Evolutionary conservation across 2,329 filamentous ascomycete species (phyloP).

Genomic region (Dactylellina cionopaga): DNA sequence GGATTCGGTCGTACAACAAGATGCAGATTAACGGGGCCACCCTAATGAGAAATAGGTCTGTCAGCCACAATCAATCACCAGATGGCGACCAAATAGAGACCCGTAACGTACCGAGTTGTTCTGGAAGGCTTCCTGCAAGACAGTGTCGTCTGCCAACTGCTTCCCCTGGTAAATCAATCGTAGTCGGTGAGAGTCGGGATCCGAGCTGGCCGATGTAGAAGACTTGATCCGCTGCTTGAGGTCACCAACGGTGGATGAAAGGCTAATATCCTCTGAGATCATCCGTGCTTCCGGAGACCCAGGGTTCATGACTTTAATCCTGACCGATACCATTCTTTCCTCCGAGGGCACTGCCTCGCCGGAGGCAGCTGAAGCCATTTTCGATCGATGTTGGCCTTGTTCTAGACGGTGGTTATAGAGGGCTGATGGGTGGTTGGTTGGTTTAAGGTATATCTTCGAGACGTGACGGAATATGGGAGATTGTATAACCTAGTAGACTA

Average conservation of each 20-base stretch:
- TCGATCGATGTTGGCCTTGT: no score
- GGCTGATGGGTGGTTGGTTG: no score
- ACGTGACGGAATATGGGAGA: not conserved
- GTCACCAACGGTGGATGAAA: constrained; percentile 30
- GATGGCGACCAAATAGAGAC: no score
- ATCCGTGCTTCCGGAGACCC: constrained; percentile 4
- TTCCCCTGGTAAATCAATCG: constrained; percentile 32
- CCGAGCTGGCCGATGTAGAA: not conserved
- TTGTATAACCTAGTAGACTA: no score
- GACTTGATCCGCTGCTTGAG: constrained; percentile 20
- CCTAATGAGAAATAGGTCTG: not conserved
- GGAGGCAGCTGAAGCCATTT: constrained; percentile 25
- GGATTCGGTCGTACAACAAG: constrained; percentile 28
- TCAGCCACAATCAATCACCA: no score
- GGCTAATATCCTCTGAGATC: not conserved
- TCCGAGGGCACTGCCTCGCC: not conserved
- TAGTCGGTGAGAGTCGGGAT: not conserved
- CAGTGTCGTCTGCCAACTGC: constrained; percentile 26
- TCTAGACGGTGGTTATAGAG: no score
- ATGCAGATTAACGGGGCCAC: constrained; percentile 24
- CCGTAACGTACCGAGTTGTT: constrained; percentile 5
- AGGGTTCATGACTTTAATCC: constrained; percentile 29
- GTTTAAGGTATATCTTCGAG: no score
- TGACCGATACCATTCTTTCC: not conserved
- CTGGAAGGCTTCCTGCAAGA: constrained; percentile 20